Evolutionary conservation across 768 basidiomycete genomes (phyloP), one percentile per base, ranked within the genome.

Genomic region (Termitomyces sp.): DNA sequence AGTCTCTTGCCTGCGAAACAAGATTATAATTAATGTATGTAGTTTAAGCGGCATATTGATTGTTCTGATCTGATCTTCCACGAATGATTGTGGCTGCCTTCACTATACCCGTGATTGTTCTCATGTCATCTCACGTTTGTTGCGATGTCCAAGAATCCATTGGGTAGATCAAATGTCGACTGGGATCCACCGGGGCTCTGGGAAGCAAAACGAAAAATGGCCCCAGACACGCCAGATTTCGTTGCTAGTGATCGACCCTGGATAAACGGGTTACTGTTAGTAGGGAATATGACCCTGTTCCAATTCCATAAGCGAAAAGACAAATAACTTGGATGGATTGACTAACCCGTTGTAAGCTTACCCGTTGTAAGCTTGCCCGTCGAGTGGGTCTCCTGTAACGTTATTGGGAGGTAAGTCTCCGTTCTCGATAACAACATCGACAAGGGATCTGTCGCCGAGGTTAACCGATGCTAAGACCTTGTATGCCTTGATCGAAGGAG

Each of bases 281-380:
- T 49, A n/a, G 65, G 42, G 62, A 83, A 83, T 1, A 79, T 61
- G 4, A 83, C 68, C 1, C 81, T 82, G 51, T 7, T 30, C 9
- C 37, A 49, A 61, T 1, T 47, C 31, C 23, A 17, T 42, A 31
- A 45, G 28, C 55, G 26, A 43, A 21, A 12, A 44, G 19, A 14
- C 17, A 42, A 26, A 31, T 3, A 31, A 11, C 17, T 38, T 8
- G 23, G 55, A 37, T n/a, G 3, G 21, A 31, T 41, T 15, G 3
- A 66, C 74, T 23, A 57, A 83, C 87, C 81, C 85, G 60, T 89
- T 89, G 65, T 41, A 12, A 2, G 66, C 74, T 23, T 57, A 83
- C 87, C 81, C 85, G 60, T 89, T 89, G 66, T 76, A 86, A 4
- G 80, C 73, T 44, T 65, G 68, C n/a, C 79, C 79, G 42, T 72